phyloP scores from a whole-genome alignment of 2,329 filamentous ascomycete species.

The Botrytis tulipae region DNA sequence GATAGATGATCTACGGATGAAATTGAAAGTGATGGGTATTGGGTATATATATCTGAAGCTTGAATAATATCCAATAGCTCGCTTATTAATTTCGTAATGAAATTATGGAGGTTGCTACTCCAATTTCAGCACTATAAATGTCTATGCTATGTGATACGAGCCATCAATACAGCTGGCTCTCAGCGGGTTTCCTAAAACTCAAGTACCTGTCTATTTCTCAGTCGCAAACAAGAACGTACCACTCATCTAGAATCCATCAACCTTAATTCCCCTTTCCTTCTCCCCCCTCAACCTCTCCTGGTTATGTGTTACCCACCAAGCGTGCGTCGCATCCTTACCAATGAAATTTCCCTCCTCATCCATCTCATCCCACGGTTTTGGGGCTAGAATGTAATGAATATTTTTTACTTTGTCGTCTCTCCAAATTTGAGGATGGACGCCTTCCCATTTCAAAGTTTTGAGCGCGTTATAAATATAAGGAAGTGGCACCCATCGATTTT shows the following conservation, averaged over 20 bases:
- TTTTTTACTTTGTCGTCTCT: slow-evolving; percentile 57
- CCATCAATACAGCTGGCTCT: not conserved
- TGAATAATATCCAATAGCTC: not conserved
- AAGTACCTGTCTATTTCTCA: not conserved
- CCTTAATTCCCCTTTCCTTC: slow-evolving; percentile 38
- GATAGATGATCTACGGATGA: not conserved
- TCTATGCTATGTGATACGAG: not conserved
- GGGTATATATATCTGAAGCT: not conserved
- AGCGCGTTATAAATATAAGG: slow-evolving; percentile 63
- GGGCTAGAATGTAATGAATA: slow-evolving; percentile 59
- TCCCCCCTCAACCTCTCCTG: slow-evolving; percentile 39
- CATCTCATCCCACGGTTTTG: slow-evolving; percentile 60
- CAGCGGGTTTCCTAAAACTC: not conserved
- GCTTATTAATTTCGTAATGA: not conserved
- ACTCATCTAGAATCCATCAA: slow-evolving; percentile 28
- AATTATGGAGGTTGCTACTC: not conserved
- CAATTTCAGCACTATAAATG: not conserved
- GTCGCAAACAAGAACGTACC: not conserved
- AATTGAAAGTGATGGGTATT: not conserved
- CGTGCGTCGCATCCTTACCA: slow-evolving; percentile 46
- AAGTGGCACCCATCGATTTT: slow-evolving; percentile 55
- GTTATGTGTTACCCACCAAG: slow-evolving; percentile 56
- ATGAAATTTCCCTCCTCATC: slow-evolving; percentile 45
- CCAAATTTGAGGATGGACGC: slow-evolving; percentile 57
- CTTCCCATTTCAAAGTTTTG: slow-evolving; percentile 55